Conservation (phyloP, 805 yeast species). For the Zygosaccharomyces gambellarensis region DNA sequence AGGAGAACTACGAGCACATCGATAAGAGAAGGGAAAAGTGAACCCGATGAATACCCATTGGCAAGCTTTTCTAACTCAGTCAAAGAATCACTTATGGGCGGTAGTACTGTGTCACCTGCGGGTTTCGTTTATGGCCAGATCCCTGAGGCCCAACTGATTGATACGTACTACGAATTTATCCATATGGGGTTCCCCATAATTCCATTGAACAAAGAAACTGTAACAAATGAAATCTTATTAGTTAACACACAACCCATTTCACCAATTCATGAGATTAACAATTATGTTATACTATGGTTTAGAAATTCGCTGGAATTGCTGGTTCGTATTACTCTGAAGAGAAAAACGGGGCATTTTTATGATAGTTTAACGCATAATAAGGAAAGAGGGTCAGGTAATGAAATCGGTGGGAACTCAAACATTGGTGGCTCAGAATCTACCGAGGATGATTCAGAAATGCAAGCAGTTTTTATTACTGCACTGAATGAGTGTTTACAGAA, state of each 20-base stretch:
- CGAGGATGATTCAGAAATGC: conserved; percentile 22
- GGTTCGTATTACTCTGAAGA: conserved; percentile 27
- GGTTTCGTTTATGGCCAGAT: conserved; percentile 27
- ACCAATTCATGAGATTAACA: conserved; percentile 31
- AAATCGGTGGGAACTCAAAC: neutral
- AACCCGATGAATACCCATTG: conserved; percentile 2
- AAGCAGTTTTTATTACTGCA: conserved; percentile 27
- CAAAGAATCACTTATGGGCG: neutral
- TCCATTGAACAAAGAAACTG: conserved; percentile 35
- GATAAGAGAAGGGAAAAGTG: conserved; percentile 9
- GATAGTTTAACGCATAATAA: conserved; percentile 7
- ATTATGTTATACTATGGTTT: conserved; percentile 32
- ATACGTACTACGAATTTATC: conserved; percentile 44
- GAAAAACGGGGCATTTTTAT: conserved; percentile 14
- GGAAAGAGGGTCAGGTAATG: conserved; percentile 4
- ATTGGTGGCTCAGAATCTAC: neutral
- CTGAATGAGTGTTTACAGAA: conserved; percentile 32
- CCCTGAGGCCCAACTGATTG: conserved; percentile 38
- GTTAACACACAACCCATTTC: conserved; percentile 32
- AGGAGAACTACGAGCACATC: neutral
- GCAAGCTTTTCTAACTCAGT: neutral
- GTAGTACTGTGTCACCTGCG: conserved; percentile 2
- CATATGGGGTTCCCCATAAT: conserved; percentile 38
- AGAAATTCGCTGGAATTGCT: conserved; percentile 32
- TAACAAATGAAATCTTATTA: conserved; percentile 29